Base-by-base conservation (phyloP, 345 rosid genomes). In the Bretschneidera sinensis region DNA sequence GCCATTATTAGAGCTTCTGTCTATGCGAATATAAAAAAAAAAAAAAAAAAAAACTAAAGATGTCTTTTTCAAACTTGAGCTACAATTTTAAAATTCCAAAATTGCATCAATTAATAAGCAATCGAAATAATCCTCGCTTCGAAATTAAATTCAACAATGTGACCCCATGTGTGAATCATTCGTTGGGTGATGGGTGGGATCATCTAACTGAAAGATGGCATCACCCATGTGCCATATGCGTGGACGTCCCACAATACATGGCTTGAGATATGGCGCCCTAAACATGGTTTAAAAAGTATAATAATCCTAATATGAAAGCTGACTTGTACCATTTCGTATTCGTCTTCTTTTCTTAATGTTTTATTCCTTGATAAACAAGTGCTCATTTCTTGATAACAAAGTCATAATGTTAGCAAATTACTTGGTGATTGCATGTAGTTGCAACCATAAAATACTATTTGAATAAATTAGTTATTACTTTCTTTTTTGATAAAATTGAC, bases 211-310 rank as follows among this genome's bases (percentile, higher is more conserved):
- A n/a, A 66, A 25, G 48, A 59, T 65, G 21, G 48, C 78, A 76
- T 75, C 76, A 39, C 47, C 86, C 91, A 83, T 85, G 85, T 83
- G 86, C 73, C 61, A 63, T 57, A 48, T 62, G 57, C 75, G 49
- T 78, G 82, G 45, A 54, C 68, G 23, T 47, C 68, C 85, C 90
- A 56, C 59, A 62, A 74, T 24, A 71, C 75, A 63, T 76, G 85
- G 72, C 88, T 63, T 58, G 34, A 51, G 34, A 50, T 21, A 52
- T 54, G 88, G n/a, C n/a, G 78, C 64, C 17, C 57, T 57, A 65
- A 50, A 57, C 66, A 57, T 63, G n/a, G 34, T 59, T 59, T 13
- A 10, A 50, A 21, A 35, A 17, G n/a, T 16, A 52, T 52, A 21
- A 17, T 31, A 31, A 31, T 31, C 4, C 35, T 4, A 31, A 31